Base-by-base conservation (phyloP, 1,139 yeast genomes). In the Meyerozyma guilliermondii region DNA sequence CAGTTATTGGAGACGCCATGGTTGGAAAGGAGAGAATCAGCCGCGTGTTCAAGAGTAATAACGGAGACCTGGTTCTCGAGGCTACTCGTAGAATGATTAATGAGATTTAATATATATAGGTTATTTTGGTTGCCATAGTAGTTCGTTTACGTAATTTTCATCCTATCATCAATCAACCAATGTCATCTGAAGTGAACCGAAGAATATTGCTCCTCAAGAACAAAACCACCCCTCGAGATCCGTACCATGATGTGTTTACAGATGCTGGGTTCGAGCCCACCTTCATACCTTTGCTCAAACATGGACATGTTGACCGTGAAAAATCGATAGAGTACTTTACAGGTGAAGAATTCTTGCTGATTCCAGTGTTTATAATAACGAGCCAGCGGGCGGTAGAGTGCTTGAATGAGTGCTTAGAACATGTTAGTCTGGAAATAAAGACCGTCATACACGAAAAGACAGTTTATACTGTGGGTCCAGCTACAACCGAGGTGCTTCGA, bases 321-420 rank as follows among this genome's bases (percentile, higher is more conserved):
- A 68, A 62, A 13, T 71, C 84, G 3, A 55, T 69, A 2, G 49
- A 51, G 0, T 72, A 71, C 46, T 61, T 87, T 8, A 54, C 53
- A 6, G 65, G 78, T 2, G 50, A 56, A 0, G 68, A 65, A 20
- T 81, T 80, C 50, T 46, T 74, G 8, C 34, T 52, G 4, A 52
- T 60, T 1, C 58, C 74, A 40, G 77, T 80, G 1, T 62, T 87
- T 35, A 83, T 92, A 9, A 80, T 92, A n/a, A 89, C 98, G 0
- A 85, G 95, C 3, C 97, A 91, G 58, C 65, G 98, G 50, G 95
- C 97, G 0, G 95, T 91, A 0, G 97, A 91, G 54, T 84, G 91
- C 28, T 63, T 85, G 13, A 71, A 72, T 40, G 71, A 68, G 39
- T 77, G 77, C 38, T 61, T 78, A 33, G 37, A 63, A 3, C 31